Percentiles rank a stretch among this genome's conserved stretches.
Conservation (phyloP, 2,329 filamentous ascomycete species). For the Cladosporium austrohemisphaericum region DNA sequence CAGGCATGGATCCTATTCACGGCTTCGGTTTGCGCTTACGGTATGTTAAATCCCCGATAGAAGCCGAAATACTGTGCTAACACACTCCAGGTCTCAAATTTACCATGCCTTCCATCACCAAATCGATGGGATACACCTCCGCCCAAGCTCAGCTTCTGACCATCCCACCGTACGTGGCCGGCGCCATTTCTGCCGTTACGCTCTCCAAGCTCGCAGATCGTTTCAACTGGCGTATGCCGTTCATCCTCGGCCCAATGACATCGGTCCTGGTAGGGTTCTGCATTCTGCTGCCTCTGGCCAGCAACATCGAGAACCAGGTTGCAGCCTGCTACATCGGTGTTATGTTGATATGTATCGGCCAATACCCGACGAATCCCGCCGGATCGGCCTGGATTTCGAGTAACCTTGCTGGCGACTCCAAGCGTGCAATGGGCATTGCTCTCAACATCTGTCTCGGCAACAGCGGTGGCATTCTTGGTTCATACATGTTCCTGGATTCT, state of each 20-base stretch:
- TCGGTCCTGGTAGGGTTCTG: conserved; percentile 22
- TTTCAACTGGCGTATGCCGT: conserved; percentile 54
- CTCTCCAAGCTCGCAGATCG: conserved; percentile 56
- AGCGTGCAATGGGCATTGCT: conserved; percentile 39
- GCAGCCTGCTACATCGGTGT: conserved; percentile 39
- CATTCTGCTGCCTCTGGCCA: conserved; percentile 21
- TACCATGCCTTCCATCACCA: conserved; percentile 52
- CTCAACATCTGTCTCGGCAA: conserved; percentile 40
- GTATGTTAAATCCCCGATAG: conserved; percentile 16
- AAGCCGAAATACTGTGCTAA: background rate
- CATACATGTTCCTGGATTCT: conserved; percentile 33
- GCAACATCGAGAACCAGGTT: conserved; percentile 32
- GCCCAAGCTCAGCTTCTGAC: conserved; percentile 26
- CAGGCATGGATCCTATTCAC: conserved; percentile 24
- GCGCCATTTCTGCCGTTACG: conserved; percentile 28
- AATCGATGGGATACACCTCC: conserved; percentile 39
- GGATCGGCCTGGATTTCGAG: conserved; percentile 28
- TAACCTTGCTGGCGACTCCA: conserved; percentile 32
- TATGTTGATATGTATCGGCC: conserved; percentile 23
- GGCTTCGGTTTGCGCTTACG: conserved; percentile 25
- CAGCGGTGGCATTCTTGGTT: conserved; percentile 41
- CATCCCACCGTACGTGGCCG: conserved; percentile 31
- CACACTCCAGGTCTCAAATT: conserved; percentile 32
- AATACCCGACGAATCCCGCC: conserved; percentile 26
- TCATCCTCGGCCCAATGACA: conserved; percentile 43